Percentiles rank a stretch among this genome's conserved stretches.
Conservation (phyloP, 805 yeast species). For the Yueomyces sinensis region DNA sequence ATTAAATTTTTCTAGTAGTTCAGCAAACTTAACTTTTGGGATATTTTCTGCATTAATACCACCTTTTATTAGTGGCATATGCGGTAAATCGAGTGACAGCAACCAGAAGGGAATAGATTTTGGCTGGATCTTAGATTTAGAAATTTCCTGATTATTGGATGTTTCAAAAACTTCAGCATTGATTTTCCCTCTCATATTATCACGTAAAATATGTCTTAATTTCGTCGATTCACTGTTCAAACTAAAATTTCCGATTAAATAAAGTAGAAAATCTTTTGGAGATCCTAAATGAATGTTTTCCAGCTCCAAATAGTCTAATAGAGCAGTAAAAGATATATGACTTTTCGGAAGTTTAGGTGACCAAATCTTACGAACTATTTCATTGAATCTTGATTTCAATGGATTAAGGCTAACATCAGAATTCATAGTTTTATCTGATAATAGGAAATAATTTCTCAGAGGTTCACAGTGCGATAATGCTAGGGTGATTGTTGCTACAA, state of each 20-base stretch:
- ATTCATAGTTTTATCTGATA: no score
- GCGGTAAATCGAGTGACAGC: slow-evolving; percentile 48
- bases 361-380: slow-evolving; percentile 50
- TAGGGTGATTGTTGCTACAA: no score
- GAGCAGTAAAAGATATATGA: slow-evolving; percentile 57
- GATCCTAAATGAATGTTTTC: slow-evolving; percentile 13
- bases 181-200: no score
- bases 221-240: neutral
- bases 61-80: slow-evolving; percentile 40
- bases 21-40: slow-evolving; percentile 36
- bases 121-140: no score
- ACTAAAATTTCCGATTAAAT: neutral
- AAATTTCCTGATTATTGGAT: slow-evolving; percentile 15
- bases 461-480: slow-evolving; percentile 38
- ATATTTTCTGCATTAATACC: slow-evolving; percentile 31
- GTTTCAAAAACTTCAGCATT: no score
- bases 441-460: slow-evolving; percentile 35
- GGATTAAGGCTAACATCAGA: no score
- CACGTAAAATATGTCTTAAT: no score
- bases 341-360: slow-evolving; percentile 41
- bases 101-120: slow-evolving; percentile 16
- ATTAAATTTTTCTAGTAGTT: slow-evolving; percentile 32
- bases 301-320: slow-evolving; percentile 40
- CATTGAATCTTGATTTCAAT: no score
- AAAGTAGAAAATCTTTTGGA: neutral